Percentiles rank a stretch among this genome's conserved stretches.
Evolutionary conservation across 208 protist genomes (phyloP).

Genomic region (Leishmania major): DNA sequence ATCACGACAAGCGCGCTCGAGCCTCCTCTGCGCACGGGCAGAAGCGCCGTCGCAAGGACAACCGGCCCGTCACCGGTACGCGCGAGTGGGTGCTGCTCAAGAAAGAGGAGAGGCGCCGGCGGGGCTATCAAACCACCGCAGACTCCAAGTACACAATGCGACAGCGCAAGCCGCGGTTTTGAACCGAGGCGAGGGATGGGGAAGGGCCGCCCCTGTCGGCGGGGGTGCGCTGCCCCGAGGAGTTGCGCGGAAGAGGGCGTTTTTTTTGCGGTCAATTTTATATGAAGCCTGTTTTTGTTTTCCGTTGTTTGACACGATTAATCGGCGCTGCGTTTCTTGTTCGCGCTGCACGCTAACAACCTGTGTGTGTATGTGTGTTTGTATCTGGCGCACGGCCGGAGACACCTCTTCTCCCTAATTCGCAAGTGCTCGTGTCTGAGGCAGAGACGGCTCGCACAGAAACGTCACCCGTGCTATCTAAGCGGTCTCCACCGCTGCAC

Average conservation of each 20-base stretch:
- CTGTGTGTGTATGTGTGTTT: not conserved
- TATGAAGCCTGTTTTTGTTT: not conserved
- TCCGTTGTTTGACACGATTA: not conserved
- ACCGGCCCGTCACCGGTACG: conserved; percentile 72
- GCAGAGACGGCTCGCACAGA: not conserved
- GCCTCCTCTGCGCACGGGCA: conserved; percentile 25
- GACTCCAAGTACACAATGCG: conserved; percentile 98
- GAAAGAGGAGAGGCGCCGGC: conserved; percentile 94
- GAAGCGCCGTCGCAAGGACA: conserved; percentile 68
- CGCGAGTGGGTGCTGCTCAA: conserved; percentile 96
- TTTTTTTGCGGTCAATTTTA: not conserved
- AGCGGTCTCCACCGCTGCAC: not conserved
- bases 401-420: not conserved
- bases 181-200: conserved; percentile 7
- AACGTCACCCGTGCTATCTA: not conserved
- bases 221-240: not conserved
- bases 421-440: not conserved
- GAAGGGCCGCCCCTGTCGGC: not conserved
- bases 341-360: not conserved
- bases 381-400: not conserved
- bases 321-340: not conserved
- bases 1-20: conserved; percentile 48
- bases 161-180: conserved; percentile 90
- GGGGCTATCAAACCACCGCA: conserved; percentile 88
- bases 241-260: not conserved